phyloP scores from a whole-genome alignment of 179 eudicot genomes.

The Heliamphora pulchella region DNA sequence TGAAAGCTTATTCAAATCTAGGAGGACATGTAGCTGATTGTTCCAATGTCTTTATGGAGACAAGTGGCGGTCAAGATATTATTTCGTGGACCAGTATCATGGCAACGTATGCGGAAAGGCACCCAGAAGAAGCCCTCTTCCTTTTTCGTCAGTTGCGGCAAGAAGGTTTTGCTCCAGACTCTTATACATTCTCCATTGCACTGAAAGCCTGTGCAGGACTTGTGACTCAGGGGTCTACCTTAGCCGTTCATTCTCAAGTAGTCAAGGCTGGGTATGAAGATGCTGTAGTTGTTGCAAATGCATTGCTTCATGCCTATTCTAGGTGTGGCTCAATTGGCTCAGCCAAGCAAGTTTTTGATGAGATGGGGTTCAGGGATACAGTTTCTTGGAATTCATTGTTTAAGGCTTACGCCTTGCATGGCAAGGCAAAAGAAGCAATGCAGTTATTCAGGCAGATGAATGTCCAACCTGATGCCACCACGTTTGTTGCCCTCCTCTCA shows the following conservation, averaged over 20 bases:
- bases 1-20: slow-evolving; percentile 42
- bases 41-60: slow-evolving; percentile 34
- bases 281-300: slow-evolving; percentile 33
- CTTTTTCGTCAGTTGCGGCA: slow-evolving; percentile 32
- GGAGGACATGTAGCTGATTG: slow-evolving; percentile 25
- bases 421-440: slow-evolving; percentile 26
- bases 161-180: slow-evolving; percentile 32
- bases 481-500: slow-evolving; percentile 43
- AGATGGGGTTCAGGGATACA: slow-evolving; percentile 21
- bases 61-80: slow-evolving; percentile 30
- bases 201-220: slow-evolving; percentile 47
- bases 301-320: slow-evolving; percentile 44
- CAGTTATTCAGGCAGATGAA: slow-evolving; percentile 27
- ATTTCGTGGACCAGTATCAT: slow-evolving; percentile 46
- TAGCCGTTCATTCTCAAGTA: slow-evolving; percentile 32
- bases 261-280: slow-evolving; percentile 27
- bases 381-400: slow-evolving; percentile 37
- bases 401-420: slow-evolving; percentile 33
- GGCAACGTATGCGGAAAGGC: slow-evolving; percentile 27
- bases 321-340: slow-evolving; percentile 36
- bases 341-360: slow-evolving; percentile 31
- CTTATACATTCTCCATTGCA: slow-evolving; percentile 26
- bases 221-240: slow-evolving; percentile 32
- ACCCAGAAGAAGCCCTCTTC: slow-evolving; percentile 30
- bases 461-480: slow-evolving; percentile 36